Evolutionary conservation across 108 stramenopile species (phyloP).

Genomic region (Fistulifera solaris): DNA sequence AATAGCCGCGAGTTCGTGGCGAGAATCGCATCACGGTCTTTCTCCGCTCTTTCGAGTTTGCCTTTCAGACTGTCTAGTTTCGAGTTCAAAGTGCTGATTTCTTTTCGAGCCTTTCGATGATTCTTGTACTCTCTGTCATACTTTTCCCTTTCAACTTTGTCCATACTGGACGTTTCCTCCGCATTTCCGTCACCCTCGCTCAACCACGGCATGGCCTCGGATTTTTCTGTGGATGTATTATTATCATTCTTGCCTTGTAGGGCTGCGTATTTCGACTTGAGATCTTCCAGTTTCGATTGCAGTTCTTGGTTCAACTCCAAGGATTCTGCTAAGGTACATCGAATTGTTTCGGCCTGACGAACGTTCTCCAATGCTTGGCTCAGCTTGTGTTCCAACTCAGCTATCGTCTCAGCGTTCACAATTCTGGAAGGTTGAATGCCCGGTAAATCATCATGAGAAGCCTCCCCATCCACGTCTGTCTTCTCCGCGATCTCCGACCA

Average conservation of each 20-base stretch:
- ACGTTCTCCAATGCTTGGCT: conserved; percentile 78
- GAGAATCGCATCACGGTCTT: conserved; percentile 55
- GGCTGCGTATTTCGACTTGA: conserved; percentile 58
- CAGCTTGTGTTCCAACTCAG: conserved; percentile 70
- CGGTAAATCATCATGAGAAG: conserved; percentile 9
- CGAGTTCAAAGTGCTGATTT: conserved; percentile 50
- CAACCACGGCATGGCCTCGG: neutral
- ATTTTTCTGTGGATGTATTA: neutral
- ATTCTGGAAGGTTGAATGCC: conserved; percentile 3
- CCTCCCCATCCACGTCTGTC: too few relatives aligned
- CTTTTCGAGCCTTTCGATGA: conserved; percentile 50
- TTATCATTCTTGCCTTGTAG: conserved; percentile 33
- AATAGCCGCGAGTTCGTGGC: conserved; percentile 63
- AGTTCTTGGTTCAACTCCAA: conserved; percentile 59
- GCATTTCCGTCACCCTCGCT: neutral
- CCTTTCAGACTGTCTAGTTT: conserved; percentile 66
- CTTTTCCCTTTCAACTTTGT: conserved; percentile 11
- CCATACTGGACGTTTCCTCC: neutral
- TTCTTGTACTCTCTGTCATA: conserved; percentile 61
- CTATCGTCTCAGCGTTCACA: conserved; percentile 13
- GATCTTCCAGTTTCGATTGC: conserved; percentile 57
- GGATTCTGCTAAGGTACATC: conserved; percentile 55
- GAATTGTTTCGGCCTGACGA: conserved; percentile 51
- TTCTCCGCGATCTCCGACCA: conserved; percentile 44
- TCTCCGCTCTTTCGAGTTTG: conserved; percentile 68